phyloP scores from a whole-genome alignment of 768 basidiomycete species.

The Panaeolus cyanescens region DNA sequence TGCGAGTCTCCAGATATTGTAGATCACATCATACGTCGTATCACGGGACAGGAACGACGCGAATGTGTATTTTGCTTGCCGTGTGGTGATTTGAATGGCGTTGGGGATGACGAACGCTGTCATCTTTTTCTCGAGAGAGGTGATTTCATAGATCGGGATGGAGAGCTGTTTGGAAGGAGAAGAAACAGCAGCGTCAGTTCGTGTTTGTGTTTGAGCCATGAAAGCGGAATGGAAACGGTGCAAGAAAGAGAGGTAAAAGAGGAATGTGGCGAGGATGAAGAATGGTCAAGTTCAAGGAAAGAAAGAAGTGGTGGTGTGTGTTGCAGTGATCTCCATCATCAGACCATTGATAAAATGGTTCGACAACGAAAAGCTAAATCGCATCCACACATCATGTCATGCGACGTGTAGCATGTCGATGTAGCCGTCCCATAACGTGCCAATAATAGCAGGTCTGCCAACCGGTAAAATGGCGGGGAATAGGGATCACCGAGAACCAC shows the following conservation, averaged over 20 bases:
- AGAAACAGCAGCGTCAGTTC: slow-evolving; percentile 8
- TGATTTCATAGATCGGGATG: slow-evolving; percentile 60
- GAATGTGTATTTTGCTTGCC: slow-evolving; percentile 85
- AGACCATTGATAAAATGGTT: background rate
- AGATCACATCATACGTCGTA: slow-evolving; percentile 93
- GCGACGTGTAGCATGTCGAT: too few species aligned
- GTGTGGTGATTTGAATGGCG: slow-evolving; percentile 87
- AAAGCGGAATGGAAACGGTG: background rate
- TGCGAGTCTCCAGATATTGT: slow-evolving; percentile 92
- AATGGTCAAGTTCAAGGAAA: background rate
- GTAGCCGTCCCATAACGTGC: background rate
- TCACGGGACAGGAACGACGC: slow-evolving; percentile 96
- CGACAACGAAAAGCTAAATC: too few species aligned
- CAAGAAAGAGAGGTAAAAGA: background rate
- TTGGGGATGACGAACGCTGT: slow-evolving; percentile 98
- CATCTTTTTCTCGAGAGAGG: slow-evolving; percentile 91
- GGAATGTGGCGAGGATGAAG: background rate
- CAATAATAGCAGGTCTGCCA: background rate
- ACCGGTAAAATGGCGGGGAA: background rate
- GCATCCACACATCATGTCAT: too few species aligned
- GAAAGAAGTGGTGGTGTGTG: background rate
- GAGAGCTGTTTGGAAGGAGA: slow-evolving; percentile 15
- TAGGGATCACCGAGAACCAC: background rate
- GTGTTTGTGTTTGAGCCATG: too few species aligned
- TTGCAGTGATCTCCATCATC: too few species aligned